These are phyloP conservation scores for Aspergillus felis DNA, from an alignment of 2,329 filamentous ascomycete genomes.

Conservation along the genomic window DNA sequence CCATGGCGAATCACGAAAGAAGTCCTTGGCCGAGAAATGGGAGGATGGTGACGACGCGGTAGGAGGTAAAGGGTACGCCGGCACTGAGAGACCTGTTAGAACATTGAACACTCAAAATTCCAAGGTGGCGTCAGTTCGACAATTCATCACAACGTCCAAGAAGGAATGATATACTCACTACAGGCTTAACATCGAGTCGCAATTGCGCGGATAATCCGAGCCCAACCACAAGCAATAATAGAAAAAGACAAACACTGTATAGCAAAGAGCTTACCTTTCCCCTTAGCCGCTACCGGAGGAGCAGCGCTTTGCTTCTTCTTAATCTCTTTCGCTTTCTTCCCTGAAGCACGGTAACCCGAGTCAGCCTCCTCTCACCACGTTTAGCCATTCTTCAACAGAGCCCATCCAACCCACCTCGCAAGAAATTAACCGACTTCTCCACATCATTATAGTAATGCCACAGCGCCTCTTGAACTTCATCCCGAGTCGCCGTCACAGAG, in stretches of 20 bases:
- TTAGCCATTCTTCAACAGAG: neutral
- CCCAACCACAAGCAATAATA: slow-evolving; percentile 19
- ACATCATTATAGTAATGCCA: slow-evolving; percentile 98
- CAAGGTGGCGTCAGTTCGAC: slow-evolving; percentile 28
- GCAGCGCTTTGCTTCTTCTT: slow-evolving; percentile 28
- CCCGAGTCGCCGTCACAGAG: slow-evolving; percentile 59
- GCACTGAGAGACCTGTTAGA: slow-evolving; percentile 38
- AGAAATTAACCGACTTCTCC: slow-evolving; percentile 75
- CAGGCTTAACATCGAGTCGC: neutral
- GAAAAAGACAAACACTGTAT: slow-evolving; percentile 1
- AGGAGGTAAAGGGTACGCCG: slow-evolving; percentile 24
- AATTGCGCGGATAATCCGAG: slow-evolving; percentile 15
- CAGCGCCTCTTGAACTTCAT: slow-evolving; percentile 80
- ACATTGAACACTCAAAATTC: slow-evolving; percentile 26
- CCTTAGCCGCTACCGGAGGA: slow-evolving; percentile 19
- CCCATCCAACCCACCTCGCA: slow-evolving; percentile 56
- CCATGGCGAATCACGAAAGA: slow-evolving; percentile 87
- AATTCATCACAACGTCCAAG: slow-evolving; percentile 12
- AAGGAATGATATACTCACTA: slow-evolving; percentile 15
- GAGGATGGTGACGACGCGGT: slow-evolving; percentile 19
- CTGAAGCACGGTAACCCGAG: slow-evolving; percentile 11
- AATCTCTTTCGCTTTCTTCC: slow-evolving; percentile 35
- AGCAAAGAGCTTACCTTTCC: slow-evolving; percentile 24
- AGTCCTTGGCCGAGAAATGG: slow-evolving; percentile 50
- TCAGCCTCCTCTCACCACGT: slow-evolving; percentile 4